Conservation (phyloP, 108 stramenopile genomes). For the Fragilaria radians region DNA sequence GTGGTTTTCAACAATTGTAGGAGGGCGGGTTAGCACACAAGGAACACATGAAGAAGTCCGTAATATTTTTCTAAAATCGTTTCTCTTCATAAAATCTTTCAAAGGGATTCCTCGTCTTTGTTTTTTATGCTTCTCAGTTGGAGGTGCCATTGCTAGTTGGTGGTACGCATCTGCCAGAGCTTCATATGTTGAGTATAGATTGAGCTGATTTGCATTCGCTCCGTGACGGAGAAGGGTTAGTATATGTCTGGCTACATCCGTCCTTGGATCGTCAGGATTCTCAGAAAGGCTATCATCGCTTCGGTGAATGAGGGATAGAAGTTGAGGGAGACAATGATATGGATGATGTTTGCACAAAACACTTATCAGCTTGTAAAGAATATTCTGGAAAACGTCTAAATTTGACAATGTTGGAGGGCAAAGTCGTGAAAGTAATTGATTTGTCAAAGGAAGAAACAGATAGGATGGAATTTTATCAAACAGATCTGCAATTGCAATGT, state of each 20-base stretch:
- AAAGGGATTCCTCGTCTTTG: conserved; percentile 19
- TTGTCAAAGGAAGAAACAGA: conserved; percentile 71
- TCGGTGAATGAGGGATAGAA: conserved; percentile 74
- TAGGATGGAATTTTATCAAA: conserved; percentile 50
- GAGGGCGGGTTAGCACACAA: not conserved
- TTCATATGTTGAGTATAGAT: conserved; percentile 51
- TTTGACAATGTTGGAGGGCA: conserved; percentile 19
- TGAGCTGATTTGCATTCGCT: conserved; percentile 28
- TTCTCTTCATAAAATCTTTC: conserved; percentile 19
- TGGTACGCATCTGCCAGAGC: conserved; percentile 56
- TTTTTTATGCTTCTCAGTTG: conserved; percentile 16
- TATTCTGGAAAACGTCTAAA: conserved; percentile 33
- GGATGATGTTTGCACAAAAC: conserved; percentile 80
- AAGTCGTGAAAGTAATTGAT: conserved; percentile 85
- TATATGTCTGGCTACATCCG: conserved; percentile 46
- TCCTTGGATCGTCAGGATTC: conserved; percentile 27
- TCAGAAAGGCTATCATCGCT: conserved; percentile 44
- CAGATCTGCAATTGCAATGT: conserved; percentile 10
- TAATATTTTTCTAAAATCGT: conserved; percentile 40
- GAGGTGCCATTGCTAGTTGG: conserved; percentile 44
- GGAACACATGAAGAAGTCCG: conserved; percentile 15
- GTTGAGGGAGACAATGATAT: conserved; percentile 75
- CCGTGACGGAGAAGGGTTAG: conserved; percentile 29
- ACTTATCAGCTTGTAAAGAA: conserved; percentile 47
- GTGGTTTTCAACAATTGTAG: conserved; percentile 21